These are phyloP conservation scores for Alternaria ethzedia DNA, from an alignment of 2,329 filamentous ascomycete species.

Conservation along the genomic window DNA sequence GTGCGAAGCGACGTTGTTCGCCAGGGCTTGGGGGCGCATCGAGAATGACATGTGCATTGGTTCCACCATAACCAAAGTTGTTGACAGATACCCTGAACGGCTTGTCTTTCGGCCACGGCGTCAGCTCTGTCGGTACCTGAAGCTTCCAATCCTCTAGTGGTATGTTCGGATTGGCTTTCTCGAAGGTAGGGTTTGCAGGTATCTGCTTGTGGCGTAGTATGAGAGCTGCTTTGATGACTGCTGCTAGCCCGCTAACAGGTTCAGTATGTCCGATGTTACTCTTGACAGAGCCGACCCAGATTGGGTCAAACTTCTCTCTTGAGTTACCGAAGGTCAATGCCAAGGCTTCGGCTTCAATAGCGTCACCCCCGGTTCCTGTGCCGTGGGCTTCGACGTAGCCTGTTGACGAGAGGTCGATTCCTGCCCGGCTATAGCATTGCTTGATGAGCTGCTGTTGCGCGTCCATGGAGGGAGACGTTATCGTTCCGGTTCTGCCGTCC, in stretches of 20 bases:
- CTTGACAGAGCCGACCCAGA: conserved; percentile 13
- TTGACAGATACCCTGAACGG: conserved; percentile 12
- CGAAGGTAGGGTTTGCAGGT: conserved; percentile 2
- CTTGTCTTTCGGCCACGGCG: conserved; percentile 11
- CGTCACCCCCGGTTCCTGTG: conserved; percentile 59
- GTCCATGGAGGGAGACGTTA: not conserved
- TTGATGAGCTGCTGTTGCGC: not conserved
- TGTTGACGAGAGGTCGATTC: conserved; percentile 4
- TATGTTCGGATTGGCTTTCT: conserved; percentile 6
- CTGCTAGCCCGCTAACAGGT: conserved; percentile 5
- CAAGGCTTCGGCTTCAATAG: conserved; percentile 15
- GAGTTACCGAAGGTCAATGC: not conserved
- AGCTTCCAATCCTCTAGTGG: not conserved
- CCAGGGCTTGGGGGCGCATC: conserved; percentile 12
- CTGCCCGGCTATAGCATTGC: not conserved
- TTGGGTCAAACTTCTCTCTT: not conserved
- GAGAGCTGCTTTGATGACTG: conserved; percentile 4
- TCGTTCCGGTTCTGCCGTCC: not conserved
- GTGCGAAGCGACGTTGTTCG: conserved; percentile 1
- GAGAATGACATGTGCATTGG: conserved; percentile 34
- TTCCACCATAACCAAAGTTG: conserved; percentile 25
- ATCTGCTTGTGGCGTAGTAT: conserved; percentile 2
- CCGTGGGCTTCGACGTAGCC: conserved; percentile 32
- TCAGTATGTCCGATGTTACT: conserved; percentile 10
- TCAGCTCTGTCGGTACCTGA: conserved; percentile 3